Evolutionary conservation across 2,329 filamentous ascomycete species (phyloP).

Genomic region (Arthrobotrys sinensis): DNA sequence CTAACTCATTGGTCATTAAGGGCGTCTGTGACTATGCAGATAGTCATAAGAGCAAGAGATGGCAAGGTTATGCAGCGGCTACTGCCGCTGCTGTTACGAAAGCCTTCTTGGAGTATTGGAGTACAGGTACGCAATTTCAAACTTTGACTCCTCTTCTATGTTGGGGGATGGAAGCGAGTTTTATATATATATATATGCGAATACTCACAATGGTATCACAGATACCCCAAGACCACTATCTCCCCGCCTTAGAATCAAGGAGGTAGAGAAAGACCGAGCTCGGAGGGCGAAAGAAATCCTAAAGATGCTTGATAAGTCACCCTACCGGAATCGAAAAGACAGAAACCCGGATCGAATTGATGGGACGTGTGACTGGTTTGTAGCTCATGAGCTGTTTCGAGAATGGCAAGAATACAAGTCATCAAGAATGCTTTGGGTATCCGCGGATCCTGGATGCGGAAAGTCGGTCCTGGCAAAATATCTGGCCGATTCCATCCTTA

Average conservation of each 20-base stretch:
- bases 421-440: conserved; percentile 66
- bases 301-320: conserved; percentile 15
- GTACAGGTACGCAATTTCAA: neutral
- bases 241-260: neutral
- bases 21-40: conserved; percentile 30
- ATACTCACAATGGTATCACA: neutral
- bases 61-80: conserved; percentile 27
- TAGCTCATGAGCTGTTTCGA: conserved; percentile 16
- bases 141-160: neutral
- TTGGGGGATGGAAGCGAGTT: neutral
- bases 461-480: conserved; percentile 69
- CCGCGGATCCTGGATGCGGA: conserved; percentile 69
- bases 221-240: neutral
- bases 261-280: neutral
- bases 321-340: conserved; percentile 18
- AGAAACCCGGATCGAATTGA: conserved; percentile 21
- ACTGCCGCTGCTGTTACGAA: conserved; percentile 23
- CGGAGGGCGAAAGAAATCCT: conserved; percentile 10
- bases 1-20: conserved; percentile 13
- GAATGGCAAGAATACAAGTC: conserved; percentile 46
- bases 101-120: conserved; percentile 13
- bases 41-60: conserved; percentile 21
- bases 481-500: conserved; percentile 66
- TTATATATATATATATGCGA: neutral
- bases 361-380: conserved; percentile 38